Evolutionary conservation across 2,329 filamentous ascomycete genomes (phyloP), one percentile per base, ranked within the genome.

Genomic region (Curvularia sp.): DNA sequence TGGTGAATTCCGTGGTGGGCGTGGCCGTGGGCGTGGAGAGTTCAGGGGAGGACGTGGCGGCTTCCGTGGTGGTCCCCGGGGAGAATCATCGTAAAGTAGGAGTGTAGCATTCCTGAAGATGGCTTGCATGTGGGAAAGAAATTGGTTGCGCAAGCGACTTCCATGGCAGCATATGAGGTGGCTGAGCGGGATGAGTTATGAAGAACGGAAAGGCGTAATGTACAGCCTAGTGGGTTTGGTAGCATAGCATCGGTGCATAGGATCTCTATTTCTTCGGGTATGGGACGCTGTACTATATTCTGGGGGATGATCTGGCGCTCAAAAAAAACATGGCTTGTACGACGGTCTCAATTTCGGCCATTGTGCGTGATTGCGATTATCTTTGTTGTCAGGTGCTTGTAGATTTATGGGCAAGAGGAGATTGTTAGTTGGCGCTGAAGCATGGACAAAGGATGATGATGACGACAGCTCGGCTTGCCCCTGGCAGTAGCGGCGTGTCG

Each of bases 11-110:
- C 69, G 77, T 62, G 75, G 78, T 49, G 70, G 74, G 32, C 73
- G 80, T 47, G 79, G 80, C 49, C 77, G 78, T 50, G 74, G 76
- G 43, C 76, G 80, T 63, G 80, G 80, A 50, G 80, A 79, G 39
- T 74, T 76, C 70, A 66, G 79, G 60, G 75, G 79, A 23, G 73
- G 83, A 58, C 79, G 77, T 65, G 80, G 79, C 39, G 69, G 68
- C 28, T 74, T 74, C 68, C 71, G 73, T 43, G 72, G 70, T 34
- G 60, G 63, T 47, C 66, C 68, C 42, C 65, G 71, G 1, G 71
- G 71, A 36, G 73, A 73, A 25, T 57, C 68, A 23, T 63, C 71
- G 42, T 71, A 71, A 48, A 55, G 13, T 5, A 25, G 25, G 49
- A 46, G 18, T 8, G 43, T 13, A 18, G 8, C 7, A 34, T 55